phyloP scores from a whole-genome alignment of 1,284 basidiomycete genomes.

The Termitomyces sp. region DNA sequence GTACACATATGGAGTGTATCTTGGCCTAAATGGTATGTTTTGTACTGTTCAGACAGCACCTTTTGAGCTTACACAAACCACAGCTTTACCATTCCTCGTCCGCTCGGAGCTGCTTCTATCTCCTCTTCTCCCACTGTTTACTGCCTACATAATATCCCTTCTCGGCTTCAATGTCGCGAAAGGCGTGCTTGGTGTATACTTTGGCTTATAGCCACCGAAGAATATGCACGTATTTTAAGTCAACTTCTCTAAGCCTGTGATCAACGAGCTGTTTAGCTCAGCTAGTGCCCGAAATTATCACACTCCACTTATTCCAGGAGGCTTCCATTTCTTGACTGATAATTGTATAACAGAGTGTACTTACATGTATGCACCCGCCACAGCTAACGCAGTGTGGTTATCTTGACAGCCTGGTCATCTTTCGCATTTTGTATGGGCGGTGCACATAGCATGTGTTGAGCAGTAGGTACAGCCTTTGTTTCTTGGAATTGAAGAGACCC shows the following conservation, averaged over 20 bases:
- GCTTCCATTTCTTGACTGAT: not conserved
- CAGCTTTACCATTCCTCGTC: slow-evolving; percentile 87
- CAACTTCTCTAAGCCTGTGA: slow-evolving; percentile 4
- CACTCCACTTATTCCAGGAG: not conserved
- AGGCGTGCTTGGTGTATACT: slow-evolving; percentile 73
- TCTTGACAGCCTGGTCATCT: not conserved
- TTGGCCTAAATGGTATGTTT: slow-evolving; percentile 72
- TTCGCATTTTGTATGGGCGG: not conserved
- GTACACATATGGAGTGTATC: slow-evolving; percentile 87
- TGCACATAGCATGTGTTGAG: not conserved
- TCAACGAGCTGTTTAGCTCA: not conserved
- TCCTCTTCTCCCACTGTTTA: slow-evolving; percentile 80
- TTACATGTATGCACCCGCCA: not conserved
- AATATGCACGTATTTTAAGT: slow-evolving; percentile 1
- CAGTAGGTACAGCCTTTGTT: not conserved
- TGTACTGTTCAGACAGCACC: not conserved
- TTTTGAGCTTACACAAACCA: slow-evolving; percentile 1
- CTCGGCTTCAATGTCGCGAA: slow-evolving; percentile 87
- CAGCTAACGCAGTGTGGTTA: not conserved
- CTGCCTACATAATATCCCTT: slow-evolving; percentile 78
- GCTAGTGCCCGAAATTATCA: not conserved
- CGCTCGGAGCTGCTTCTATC: slow-evolving; percentile 83
- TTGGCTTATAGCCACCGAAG: slow-evolving; percentile 45
- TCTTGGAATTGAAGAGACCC: not conserved
- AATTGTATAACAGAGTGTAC: not conserved